Percentiles rank a stretch among this genome's conserved stretches.
These are phyloP conservation scores for Colletotrichum horii DNA, from an alignment of 2,329 filamentous ascomycete genomes.

Conservation along the genomic window DNA sequence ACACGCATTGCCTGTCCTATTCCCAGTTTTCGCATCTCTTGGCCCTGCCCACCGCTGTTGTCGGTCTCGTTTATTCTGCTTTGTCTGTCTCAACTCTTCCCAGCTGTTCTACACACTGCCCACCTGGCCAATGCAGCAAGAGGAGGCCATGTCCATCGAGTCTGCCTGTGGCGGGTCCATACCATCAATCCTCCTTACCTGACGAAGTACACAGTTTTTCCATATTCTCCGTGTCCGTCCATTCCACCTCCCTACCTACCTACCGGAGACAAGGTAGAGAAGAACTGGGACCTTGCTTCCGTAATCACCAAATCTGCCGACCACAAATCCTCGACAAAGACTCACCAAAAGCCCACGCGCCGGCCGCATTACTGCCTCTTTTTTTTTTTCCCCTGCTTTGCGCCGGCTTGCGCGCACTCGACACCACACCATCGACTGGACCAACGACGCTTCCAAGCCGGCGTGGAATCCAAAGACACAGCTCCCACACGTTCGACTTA, in stretches of 20 bases:
- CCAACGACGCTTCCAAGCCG: background rate
- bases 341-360: background rate
- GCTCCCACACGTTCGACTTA: background rate
- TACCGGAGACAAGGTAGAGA: background rate
- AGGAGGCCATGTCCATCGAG: background rate
- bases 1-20: background rate
- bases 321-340: background rate
- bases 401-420: background rate
- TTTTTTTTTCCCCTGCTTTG: background rate
- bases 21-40: background rate
- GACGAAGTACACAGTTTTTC: background rate
- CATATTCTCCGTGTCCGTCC: background rate
- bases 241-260: background rate
- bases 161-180: slow-evolving; percentile 6
- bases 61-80: background rate
- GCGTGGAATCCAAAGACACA: background rate
- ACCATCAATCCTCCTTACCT: background rate
- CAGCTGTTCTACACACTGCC: background rate
- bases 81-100: background rate
- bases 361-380: background rate
- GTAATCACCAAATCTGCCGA: slow-evolving; percentile 6
- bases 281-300: background rate
- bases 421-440: background rate
- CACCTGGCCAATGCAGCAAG: background rate
- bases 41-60: background rate